Conservation (phyloP, 2,329 filamentous ascomycete genomes). For the Colletotrichum sp. region DNA sequence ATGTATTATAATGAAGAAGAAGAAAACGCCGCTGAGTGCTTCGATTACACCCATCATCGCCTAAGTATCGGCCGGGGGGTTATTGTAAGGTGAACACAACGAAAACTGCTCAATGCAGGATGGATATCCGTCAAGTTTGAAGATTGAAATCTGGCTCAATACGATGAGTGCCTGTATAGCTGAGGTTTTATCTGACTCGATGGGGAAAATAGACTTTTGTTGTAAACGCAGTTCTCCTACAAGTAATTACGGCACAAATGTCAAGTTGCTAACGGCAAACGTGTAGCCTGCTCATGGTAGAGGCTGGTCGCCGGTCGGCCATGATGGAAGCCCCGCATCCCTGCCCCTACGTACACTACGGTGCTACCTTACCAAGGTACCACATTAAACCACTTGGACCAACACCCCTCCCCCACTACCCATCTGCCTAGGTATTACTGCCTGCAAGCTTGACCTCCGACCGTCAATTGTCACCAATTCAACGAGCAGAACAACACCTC, state of each 20-base stretch:
- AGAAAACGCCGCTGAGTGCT: not conserved
- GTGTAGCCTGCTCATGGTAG: not conserved
- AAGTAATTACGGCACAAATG: not conserved
- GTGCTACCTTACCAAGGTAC: not conserved
- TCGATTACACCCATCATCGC: not conserved
- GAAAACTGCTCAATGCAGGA: not conserved
- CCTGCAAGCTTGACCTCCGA: not conserved
- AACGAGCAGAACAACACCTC: not conserved
- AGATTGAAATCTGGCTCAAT: not conserved
- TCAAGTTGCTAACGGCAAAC: not conserved
- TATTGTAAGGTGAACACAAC: not conserved
- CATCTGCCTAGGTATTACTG: not conserved
- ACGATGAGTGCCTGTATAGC: not conserved
- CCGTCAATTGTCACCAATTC: not conserved
- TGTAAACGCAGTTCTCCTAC: not conserved
- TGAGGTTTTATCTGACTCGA: not conserved
- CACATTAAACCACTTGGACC: not conserved
- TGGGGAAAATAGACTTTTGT: not conserved
- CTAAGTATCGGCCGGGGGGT: not conserved
- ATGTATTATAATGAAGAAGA: constrained; percentile 20
- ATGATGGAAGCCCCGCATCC: not conserved
- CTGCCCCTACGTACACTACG: not conserved
- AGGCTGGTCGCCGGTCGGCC: not conserved
- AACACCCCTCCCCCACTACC: constrained; percentile 18
- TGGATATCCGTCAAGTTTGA: not conserved